Base-by-base conservation (phyloP, 768 basidiomycete genomes). In the Russula sp. region DNA sequence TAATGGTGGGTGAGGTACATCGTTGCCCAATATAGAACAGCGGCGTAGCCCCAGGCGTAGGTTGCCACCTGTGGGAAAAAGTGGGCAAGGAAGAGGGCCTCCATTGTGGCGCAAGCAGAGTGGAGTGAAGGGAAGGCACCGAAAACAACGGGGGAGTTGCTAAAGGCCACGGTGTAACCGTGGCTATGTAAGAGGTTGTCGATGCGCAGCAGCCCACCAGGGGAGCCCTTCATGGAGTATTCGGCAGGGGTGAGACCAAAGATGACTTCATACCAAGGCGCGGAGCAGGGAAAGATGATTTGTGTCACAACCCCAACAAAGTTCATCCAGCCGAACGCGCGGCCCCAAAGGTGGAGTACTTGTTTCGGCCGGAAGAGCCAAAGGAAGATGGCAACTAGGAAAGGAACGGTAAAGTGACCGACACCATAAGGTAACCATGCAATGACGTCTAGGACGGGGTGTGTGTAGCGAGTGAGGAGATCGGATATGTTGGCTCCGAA, bases 1-100 rank as follows among this genome's bases (percentile, higher is more conserved):
- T 98, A 98, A 78, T 98, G 96, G 75, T 97, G 94, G 4, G 92
- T 92, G 71, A 96, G 88, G 79, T 96, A 98, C 96, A 98, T 98
- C 26, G 96, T 98, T 11, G 92, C 88, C 97, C 97, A 99, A 75
- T 96, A 98, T 5, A 99, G 83, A 20, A 92, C 77, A 7, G 84
- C 86, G 2, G 86, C 87, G 76, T 98, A 99, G 1, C 76, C 79
- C 92, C 94, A 98, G 26, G 86, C 85, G 68, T 81, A 87, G 3
- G 77, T 78, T 1, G 83, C 79, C 36, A 80, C 81, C 65, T 82
- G 80, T 0, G 92, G 91, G 84, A 98, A 98, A 78, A 98, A 98
- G 76, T 98, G 94, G 22, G 90, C 86, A 59, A 98, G 76, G 81
- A 95, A 95, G 55, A 99, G 82, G 0, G 94, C 96, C 69, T 92